Conservation (phyloP, 2,329 filamentous ascomycete genomes). For the Pseudogymnoascus sp. region DNA sequence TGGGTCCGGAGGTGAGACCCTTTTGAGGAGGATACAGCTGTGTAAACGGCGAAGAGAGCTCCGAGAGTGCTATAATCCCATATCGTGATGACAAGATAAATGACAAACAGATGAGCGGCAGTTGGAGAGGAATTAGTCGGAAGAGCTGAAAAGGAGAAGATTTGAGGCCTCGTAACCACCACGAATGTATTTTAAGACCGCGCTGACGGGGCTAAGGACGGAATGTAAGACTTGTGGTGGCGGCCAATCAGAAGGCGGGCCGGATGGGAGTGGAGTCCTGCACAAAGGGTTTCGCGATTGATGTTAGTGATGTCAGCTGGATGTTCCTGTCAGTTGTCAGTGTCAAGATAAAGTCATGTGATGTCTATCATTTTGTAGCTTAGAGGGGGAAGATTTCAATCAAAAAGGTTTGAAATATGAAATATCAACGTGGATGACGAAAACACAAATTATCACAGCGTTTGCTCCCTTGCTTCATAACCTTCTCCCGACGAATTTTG, state of each 20-base stretch:
- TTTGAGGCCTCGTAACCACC: background rate
- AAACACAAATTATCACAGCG: background rate
- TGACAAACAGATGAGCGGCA: background rate
- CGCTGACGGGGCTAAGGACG: background rate
- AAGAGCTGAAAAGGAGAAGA: background rate
- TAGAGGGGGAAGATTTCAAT: background rate
- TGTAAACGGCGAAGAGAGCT: background rate
- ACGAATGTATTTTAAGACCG: constrained; percentile 5
- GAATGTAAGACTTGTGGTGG: background rate
- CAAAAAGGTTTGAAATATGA: background rate
- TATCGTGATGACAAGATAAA: background rate
- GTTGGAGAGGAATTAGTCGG: background rate
- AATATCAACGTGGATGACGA: background rate
- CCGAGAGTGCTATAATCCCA: background rate
- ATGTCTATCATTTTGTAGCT: background rate
- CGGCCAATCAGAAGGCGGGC: background rate
- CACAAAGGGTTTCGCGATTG: background rate
- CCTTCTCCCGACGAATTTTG: background rate
- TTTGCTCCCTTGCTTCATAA: background rate
- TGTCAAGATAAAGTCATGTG: background rate
- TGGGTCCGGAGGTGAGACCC: background rate
- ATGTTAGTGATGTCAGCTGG: background rate
- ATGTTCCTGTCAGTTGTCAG: background rate
- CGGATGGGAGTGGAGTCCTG: background rate
- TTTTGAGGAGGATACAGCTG: background rate